Conservation (phyloP, 169 alveolate species). For the Condylostoma magnum region DNA sequence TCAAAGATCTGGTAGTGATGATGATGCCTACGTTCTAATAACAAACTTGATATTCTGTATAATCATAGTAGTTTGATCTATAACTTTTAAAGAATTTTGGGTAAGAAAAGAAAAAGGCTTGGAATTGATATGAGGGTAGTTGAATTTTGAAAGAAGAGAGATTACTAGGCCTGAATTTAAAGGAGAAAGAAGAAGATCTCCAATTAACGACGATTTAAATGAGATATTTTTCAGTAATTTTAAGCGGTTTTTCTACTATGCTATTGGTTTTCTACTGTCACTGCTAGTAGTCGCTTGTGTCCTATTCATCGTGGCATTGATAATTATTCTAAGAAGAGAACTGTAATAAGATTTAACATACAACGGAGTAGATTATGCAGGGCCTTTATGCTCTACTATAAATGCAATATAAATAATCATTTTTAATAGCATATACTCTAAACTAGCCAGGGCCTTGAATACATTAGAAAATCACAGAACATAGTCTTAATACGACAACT, state of each 20-base stretch:
- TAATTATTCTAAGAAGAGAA: neutral
- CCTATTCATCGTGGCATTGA: neutral
- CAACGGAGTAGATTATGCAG: neutral
- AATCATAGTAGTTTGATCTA: constrained; percentile 28
- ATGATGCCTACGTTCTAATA: neutral
- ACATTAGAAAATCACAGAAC: constrained; percentile 34
- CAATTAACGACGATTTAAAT: constrained; percentile 10
- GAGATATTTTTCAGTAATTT: neutral
- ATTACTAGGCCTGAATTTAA: constrained; percentile 21
- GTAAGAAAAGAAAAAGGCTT: constrained; percentile 29
- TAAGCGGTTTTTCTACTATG: constrained; percentile 1
- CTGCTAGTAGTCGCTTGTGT: constrained; percentile 7
- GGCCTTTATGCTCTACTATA: constrained; percentile 5
- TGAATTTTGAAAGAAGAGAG: constrained; percentile 28
- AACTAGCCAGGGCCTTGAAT: constrained; percentile 9
- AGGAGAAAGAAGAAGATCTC: constrained; percentile 31
- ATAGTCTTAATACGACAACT: constrained; percentile 31
- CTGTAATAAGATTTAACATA: no score
- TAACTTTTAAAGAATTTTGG: constrained; percentile 32
- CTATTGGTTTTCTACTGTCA: neutral
- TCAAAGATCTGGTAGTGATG: neutral
- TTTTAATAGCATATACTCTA: constrained; percentile 13
- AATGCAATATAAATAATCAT: constrained; percentile 31
- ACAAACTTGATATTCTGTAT: constrained; percentile 23
- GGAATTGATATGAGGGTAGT: constrained; percentile 32